Evolutionary conservation across 2,329 filamentous ascomycete genomes (phyloP), one percentile per base, ranked within the genome.

Genomic region (Aspergillus brasiliensis): DNA sequence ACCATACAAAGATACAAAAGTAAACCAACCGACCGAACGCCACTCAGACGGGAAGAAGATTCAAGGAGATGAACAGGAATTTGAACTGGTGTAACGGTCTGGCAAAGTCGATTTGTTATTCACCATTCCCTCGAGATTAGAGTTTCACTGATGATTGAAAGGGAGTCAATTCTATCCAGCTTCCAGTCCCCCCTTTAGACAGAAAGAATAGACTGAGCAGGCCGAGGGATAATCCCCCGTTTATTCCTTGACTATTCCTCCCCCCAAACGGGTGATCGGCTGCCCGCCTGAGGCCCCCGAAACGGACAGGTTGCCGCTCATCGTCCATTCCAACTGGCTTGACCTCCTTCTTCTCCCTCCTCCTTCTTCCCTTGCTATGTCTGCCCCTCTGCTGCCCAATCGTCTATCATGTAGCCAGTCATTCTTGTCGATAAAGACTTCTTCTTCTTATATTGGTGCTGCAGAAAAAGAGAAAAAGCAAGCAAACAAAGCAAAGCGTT

Each of bases 311-410:
- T 49, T 49, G 46, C 46, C 46, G 46, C 25, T 21, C 11, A n/a
- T 23, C 51, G 19, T 27, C 21, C 34, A 42, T 27, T 27, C 25
- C 40, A 19, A 34, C 31, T 34, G 31, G 31, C 31, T 34, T 34
- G 25, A 5, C 17, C 19, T 44, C 40, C 31, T 44, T 15, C 52
- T 17, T 44, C 19, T 42, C 52, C 25, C 25, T 49, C 23, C 25
- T 25, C 19, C 46, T n/a, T 31, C n/a, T 13, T n/a, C 19, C 48
- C 27, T 28, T 49, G 23, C 27, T 31, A n/a, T 19, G 15, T 21
- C 31, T 37, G 19, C 15, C 46, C 17, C 46, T 7, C 51, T 40
- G 51, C 52, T 55, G 52, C 52, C 52, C 52, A 55, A 55, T 40
- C 15, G 19, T 28, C 37, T 40, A 55, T 44, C 21, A 55, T 55